Evolutionary conservation across 306 rosid species (phyloP), one percentile per base, ranked within the genome.

Genomic region (Prunus campanulata): DNA sequence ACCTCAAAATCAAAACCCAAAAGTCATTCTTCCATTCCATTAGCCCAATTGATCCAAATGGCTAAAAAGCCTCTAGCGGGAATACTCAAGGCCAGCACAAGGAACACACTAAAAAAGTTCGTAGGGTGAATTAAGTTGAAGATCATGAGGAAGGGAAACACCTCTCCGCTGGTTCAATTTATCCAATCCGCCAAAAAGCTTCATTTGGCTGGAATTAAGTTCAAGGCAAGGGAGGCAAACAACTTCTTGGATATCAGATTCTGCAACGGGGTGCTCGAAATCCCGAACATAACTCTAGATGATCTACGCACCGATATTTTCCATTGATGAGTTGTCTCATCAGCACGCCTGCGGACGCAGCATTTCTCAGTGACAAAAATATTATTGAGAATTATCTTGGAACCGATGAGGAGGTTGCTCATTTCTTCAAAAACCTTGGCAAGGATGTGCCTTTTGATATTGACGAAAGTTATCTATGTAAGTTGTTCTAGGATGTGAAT

Each of bases 351-450:
- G 54, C 2, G 70, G 93, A 91, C 20, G 92, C 83, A 10, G 87
- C 83, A 77, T 84, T 87, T 70, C 72, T 89, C 6, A 68, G 82
- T 6, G 89, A 91, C 1, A 30, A 71, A 42, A 80, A 61, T 55
- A 77, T 91, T 32, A 30, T 87, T 25, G 93, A 89, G 87, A 89
- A 91, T 50, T 85, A 72, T 51, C 77, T 85, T 27, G 97, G 87
- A 9, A 83, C 77, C 0, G 84, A 91, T 4, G 81, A 82, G 9
- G 93, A 87, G 13, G 80, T 84, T 11, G 91, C 87, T 0, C 19
- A 20, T 2, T 86, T 84, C 46, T 20, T 84, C 32, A 89, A 85
- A 42, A 71, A 64, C n/a, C 20, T 86, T 2, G 93, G 89, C 1
- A 87, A 68, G 64, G 92, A 86, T 8, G 85, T 91, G 48, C 87